A percentile compares a stretch with the other conserved stretches of the same genome.
phyloP scores from a whole-genome alignment of 2,329 filamentous ascomycete species.

The Trichoderma semiorbis region DNA sequence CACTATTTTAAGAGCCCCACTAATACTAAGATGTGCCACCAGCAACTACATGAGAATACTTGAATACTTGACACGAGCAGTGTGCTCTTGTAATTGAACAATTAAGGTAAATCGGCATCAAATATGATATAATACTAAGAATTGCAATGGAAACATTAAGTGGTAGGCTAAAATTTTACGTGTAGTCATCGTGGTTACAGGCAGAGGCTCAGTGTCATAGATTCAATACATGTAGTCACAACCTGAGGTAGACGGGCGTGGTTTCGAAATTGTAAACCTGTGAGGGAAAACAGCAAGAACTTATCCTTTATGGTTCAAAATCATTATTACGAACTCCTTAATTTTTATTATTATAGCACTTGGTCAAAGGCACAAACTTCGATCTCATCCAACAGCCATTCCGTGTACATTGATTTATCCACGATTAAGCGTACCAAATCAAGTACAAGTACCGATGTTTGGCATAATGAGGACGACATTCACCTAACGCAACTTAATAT shows the following conservation, averaged over 20 bases:
- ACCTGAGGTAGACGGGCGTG: background rate
- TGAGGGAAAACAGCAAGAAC: too few relatives aligned
- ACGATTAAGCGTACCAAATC: background rate
- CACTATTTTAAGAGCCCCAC: background rate
- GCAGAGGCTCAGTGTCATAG: background rate
- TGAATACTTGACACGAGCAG: background rate
- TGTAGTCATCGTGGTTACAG: background rate
- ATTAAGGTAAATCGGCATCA: background rate
- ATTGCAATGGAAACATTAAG: background rate
- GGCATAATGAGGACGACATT: background rate
- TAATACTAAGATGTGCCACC: background rate
- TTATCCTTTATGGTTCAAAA: too few relatives aligned
- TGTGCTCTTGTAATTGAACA: background rate
- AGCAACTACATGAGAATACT: background rate
- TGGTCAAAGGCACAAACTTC: background rate
- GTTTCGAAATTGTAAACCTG: background rate
- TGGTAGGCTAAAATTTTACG: background rate
- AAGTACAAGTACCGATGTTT: background rate
- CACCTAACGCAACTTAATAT: background rate
- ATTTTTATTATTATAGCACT: background rate
- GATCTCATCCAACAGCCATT: background rate
- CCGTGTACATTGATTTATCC: background rate
- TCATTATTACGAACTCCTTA: too few relatives aligned
- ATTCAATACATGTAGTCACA: too few relatives aligned
- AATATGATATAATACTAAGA: background rate